Evolutionary conservation across 2,329 filamentous ascomycete species (phyloP).

Genomic region (Emydomyces testavorans): DNA sequence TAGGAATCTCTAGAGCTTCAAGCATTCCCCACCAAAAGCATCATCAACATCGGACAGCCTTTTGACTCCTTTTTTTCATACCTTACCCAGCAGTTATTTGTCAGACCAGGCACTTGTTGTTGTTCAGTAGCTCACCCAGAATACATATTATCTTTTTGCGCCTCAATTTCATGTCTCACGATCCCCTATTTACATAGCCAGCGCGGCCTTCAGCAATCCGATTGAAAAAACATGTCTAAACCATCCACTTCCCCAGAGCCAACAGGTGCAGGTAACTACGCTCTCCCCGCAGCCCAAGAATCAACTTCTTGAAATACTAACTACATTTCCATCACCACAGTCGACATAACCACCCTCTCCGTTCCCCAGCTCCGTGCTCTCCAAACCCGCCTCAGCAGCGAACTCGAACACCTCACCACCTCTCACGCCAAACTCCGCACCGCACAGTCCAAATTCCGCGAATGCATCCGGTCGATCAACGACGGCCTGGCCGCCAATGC

Average conservation of each 20-base stretch:
- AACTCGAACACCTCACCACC: conserved; percentile 83
- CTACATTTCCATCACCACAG: conserved; percentile 22
- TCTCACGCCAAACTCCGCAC: conserved; percentile 84
- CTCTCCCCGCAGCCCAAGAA: too few relatives aligned
- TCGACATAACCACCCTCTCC: conserved; percentile 66
- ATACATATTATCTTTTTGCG: too few relatives aligned
- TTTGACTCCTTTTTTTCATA: neutral
- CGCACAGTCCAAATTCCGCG: conserved; percentile 82
- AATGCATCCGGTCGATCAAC: conserved; percentile 71
- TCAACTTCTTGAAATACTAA: neutral
- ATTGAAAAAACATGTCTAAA: conserved; percentile 1
- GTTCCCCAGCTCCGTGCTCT: conserved; percentile 77
- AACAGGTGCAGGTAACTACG: conserved; percentile 7
- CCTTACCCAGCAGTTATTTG: neutral
- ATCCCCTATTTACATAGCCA: too few relatives aligned
- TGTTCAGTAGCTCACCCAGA: neutral
- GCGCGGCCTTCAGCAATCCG: neutral
- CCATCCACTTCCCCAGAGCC: neutral
- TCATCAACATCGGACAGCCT: neutral
- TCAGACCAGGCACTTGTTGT: neutral
- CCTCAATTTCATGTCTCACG: neutral
- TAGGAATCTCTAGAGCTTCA: neutral
- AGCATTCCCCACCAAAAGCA: neutral
- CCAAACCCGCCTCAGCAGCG: conserved; percentile 91
- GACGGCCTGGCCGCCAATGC: conserved; percentile 38